Evolutionary conservation across 441 rosid genomes (phyloP), one percentile per base, ranked within the genome.

Genomic region (Kokia cookei): DNA sequence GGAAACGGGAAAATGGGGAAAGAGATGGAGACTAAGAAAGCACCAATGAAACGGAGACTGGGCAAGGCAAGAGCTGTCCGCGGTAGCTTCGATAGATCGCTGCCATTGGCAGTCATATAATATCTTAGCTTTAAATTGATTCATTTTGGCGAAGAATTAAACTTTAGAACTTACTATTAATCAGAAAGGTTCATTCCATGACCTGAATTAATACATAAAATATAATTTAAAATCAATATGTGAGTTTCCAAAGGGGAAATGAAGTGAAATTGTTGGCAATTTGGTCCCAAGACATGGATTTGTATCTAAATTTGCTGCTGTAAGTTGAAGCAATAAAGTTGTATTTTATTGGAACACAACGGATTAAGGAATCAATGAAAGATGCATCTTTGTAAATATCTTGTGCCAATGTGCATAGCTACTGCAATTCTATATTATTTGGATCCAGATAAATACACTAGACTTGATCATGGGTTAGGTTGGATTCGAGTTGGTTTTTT

Each of bases 71-170:
- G 86, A 65, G 71, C 67, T 2, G 51, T 80, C 65, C 81, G 84
- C 1, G 58, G 83, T 19, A 80, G 90, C 81, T 76, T 84, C 37
- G 86, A 83, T 66, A 73, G 82, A 57, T 72, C 89, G 0, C 43
- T 79, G 69, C 77, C 86, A 17, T 32, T 85, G 58, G 81, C 88
- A 1, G 87, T 85, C 81, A 64, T 82, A 26, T 82, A 75, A 10
- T 55, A 55, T 55, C 61, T 22, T 55, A 19, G 3, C 29, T 22
- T n/a, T 48, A 4, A 66, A 27, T 9, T 15, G 58, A 48, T 67
- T 67, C 59, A 4, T 67, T 67, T 57, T 47, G 2, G 19, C 8
- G 58, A 47, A 66, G 24, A 66, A 26, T 35, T 66, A 54, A 53
- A 2, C 27, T 66, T 55, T 13, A 47, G 24, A 66, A 55, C 58